Percentiles rank a stretch among this genome's conserved stretches.
phyloP scores from a whole-genome alignment of 768 basidiomycete genomes.

The Naematelia aurantialba region DNA sequence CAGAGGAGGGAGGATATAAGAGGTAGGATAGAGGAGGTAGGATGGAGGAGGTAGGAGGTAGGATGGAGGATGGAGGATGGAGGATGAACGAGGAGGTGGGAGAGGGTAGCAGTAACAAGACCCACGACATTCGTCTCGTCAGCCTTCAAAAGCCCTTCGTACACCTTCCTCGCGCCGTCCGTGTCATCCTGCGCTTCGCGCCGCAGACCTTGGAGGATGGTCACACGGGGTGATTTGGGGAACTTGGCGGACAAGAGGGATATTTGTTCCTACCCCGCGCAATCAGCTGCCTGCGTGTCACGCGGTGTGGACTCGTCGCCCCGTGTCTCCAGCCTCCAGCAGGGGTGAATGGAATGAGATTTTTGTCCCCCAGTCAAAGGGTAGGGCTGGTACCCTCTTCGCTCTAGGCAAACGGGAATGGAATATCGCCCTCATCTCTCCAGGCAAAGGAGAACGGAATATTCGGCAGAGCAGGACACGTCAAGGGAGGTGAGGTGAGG shows the following conservation, averaged over 20 bases:
- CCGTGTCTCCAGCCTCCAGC: no score
- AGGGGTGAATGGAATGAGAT: no score
- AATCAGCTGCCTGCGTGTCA: neutral
- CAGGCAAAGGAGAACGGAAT: no score
- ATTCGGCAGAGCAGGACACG: no score
- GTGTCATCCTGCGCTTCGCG: constrained; percentile 40
- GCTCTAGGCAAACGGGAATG: no score
- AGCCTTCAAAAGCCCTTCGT: constrained; percentile 32
- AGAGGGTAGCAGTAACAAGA: constrained; percentile 5
- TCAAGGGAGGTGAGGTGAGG: no score
- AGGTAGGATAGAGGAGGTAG: no score
- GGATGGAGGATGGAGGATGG: neutral
- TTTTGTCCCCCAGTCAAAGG: no score
- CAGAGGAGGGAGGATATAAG: no score
- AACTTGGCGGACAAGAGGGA: constrained; percentile 34
- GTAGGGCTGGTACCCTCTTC: no score
- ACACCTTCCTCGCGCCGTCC: constrained; percentile 32
- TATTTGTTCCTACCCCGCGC: constrained; percentile 37
- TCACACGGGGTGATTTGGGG: constrained; percentile 43
- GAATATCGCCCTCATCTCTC: no score
- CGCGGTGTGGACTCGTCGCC: no score
- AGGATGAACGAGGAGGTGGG: neutral
- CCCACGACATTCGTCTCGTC: constrained; percentile 49
- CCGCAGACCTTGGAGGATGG: constrained; percentile 41
- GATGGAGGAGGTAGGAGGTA: neutral